Percentiles rank a stretch among this genome's conserved stretches.
Evolutionary conservation across 2,329 filamentous ascomycete genomes (phyloP).

Genomic region (Alternaria sp.): DNA sequence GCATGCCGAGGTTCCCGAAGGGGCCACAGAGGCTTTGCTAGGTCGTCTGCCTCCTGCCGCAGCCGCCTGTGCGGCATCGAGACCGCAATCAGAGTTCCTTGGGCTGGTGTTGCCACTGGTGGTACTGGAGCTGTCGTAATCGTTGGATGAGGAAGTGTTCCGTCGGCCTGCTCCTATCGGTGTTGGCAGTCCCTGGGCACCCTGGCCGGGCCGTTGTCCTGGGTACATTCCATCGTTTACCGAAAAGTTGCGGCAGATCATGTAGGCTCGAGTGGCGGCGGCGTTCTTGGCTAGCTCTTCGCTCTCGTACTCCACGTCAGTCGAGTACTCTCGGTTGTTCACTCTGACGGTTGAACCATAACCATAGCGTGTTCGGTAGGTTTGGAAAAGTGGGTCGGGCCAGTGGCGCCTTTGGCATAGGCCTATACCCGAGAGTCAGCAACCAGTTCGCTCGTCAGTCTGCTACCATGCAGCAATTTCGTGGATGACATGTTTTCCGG

Average conservation of each 20-base stretch:
- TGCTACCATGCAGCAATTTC: not conserved
- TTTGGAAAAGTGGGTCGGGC: slow-evolving; percentile 89
- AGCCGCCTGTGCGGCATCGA: slow-evolving; percentile 42
- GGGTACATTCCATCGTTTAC: slow-evolving; percentile 92
- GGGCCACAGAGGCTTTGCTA: slow-evolving; percentile 47
- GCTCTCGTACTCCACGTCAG: slow-evolving; percentile 83
- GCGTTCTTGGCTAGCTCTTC: slow-evolving; percentile 88
- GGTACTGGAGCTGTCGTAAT: slow-evolving; percentile 62
- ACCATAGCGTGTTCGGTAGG: slow-evolving; percentile 76
- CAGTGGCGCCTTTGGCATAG: slow-evolving; percentile 94
- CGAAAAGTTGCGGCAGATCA: slow-evolving; percentile 97
- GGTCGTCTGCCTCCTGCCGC: slow-evolving; percentile 40
- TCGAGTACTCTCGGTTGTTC: slow-evolving; percentile 96
- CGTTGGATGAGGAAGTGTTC: slow-evolving; percentile 57
- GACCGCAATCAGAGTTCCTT: slow-evolving; percentile 56
- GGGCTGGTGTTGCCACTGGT: slow-evolving; percentile 66
- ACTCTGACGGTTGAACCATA: slow-evolving; percentile 92
- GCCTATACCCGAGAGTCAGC: slow-evolving; percentile 64
- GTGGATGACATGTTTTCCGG: not conserved
- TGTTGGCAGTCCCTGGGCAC: slow-evolving; percentile 69
- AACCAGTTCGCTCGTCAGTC: slow-evolving; percentile 23
- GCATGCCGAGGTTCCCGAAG: slow-evolving; percentile 39
- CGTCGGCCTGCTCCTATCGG: slow-evolving; percentile 69
- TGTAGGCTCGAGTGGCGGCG: slow-evolving; percentile 93
- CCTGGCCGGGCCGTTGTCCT: slow-evolving; percentile 63